Evolutionary conservation across 345 rosid genomes (phyloP).

Genomic region (Rhodamnia argentea): DNA sequence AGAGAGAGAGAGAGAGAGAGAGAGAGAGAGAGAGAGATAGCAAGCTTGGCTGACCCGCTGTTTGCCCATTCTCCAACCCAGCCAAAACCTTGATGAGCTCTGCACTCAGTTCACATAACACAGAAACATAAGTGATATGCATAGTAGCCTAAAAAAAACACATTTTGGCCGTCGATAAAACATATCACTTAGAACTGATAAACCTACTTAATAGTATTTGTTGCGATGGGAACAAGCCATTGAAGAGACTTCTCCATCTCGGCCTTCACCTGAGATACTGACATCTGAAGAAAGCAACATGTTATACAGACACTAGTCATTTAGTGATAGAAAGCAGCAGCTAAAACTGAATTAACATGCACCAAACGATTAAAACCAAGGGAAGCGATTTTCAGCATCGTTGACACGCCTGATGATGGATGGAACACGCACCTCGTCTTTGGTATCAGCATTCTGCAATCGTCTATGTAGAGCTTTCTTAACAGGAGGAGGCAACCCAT

Average conservation of each 20-base stretch:
- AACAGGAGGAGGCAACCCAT: constrained; percentile 54
- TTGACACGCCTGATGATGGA: background rate
- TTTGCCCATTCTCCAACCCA: constrained; percentile 99
- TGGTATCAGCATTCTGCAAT: constrained; percentile 30
- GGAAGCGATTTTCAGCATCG: background rate
- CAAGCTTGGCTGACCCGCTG: constrained; percentile 30
- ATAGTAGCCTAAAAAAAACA: background rate
- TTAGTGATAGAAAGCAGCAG: background rate
- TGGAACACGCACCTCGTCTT: constrained; percentile 53
- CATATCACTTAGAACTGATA: background rate
- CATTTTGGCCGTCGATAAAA: background rate
- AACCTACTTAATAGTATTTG: constrained; percentile 70
- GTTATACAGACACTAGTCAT: background rate
- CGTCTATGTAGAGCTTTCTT: constrained; percentile 59
- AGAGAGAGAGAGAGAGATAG: background rate
- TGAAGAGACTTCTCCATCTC: constrained; percentile 89
- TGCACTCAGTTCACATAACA: constrained; percentile 14
- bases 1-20: background rate
- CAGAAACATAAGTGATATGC: background rate
- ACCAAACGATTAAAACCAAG: background rate
- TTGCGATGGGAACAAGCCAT: constrained; percentile 82
- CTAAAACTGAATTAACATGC: background rate
- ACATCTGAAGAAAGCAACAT: constrained; percentile 38
- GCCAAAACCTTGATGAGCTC: constrained; percentile 97
- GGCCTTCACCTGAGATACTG: constrained; percentile 61